These are phyloP conservation scores for Boletus rubescentipes DNA, from an alignment of 768 basidiomycete genomes.

Conservation along the genomic window DNA sequence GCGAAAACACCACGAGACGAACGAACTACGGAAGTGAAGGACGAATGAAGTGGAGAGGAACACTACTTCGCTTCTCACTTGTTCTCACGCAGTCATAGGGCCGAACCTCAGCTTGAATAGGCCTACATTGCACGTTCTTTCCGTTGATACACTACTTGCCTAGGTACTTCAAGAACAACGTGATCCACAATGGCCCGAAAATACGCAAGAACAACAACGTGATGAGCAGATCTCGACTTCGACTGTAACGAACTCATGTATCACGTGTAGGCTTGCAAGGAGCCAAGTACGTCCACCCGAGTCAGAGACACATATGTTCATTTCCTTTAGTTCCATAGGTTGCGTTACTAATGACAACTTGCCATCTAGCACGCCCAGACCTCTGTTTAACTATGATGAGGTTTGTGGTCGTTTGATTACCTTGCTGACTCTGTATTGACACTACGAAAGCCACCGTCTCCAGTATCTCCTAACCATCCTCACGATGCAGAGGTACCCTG, in stretches of 20 bases:
- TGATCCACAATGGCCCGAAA: background rate
- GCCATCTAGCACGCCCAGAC: background rate
- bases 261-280: background rate
- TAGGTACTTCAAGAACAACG: background rate
- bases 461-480: background rate
- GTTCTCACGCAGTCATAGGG: too few species aligned
- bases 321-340: background rate
- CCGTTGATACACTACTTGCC: too few species aligned
- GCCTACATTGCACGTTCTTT: too few species aligned
- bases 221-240: background rate
- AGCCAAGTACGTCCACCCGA: background rate
- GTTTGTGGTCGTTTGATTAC: background rate
- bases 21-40: too few species aligned
- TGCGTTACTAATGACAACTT: too few species aligned
- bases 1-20: too few species aligned
- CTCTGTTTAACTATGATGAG: background rate
- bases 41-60: too few species aligned
- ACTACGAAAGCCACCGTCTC: background rate
- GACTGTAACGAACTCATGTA: background rate
- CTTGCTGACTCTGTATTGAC: background rate
- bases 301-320: background rate
- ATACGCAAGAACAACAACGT: background rate
- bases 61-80: too few species aligned
- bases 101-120: too few species aligned
- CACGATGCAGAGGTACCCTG: background rate